A percentile compares a stretch with the other conserved stretches of the same genome.
Conservation (phyloP, 176 grass and related monocot species). For the Themeda triandra region DNA sequence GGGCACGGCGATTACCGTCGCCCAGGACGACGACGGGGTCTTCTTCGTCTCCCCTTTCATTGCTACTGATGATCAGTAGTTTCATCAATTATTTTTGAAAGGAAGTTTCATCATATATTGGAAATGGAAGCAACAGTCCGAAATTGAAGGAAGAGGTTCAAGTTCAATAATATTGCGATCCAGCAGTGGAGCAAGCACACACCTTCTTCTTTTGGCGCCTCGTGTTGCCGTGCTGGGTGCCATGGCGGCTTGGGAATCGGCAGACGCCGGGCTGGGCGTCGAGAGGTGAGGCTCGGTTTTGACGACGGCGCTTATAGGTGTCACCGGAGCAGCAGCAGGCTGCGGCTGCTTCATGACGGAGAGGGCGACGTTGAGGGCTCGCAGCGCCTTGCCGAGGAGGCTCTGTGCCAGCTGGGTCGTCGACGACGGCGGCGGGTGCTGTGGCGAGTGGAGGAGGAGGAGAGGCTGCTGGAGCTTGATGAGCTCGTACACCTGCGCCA, state of each 20-base stretch:
- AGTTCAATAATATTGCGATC: not conserved
- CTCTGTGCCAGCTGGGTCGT: not conserved
- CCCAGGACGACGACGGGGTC: not conserved
- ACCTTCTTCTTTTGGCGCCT: constrained; percentile 23
- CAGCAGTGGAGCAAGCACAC: not conserved
- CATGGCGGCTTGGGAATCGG: not conserved
- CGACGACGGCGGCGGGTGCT: no score
- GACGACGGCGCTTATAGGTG: not conserved
- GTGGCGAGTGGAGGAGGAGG: not conserved
- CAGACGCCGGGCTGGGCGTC: not conserved
- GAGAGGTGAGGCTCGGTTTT: not conserved
- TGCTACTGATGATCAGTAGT: not conserved
- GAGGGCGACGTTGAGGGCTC: constrained; percentile 33
- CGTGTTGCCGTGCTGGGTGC: not conserved
- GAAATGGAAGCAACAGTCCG: no score
- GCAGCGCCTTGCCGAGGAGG: constrained; percentile 20
- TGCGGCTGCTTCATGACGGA: constrained; percentile 17
- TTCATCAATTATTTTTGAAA: no score
- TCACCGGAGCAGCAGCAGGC: not conserved
- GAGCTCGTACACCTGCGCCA: constrained; percentile 24
- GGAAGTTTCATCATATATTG: no score
- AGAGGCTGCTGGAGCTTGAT: constrained; percentile 23
- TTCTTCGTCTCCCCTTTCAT: not conserved
- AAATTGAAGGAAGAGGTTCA: no score
- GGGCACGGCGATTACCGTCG: not conserved